Evolutionary conservation across 768 basidiomycete species (phyloP), one percentile per base, ranked within the genome.

Genomic region (Gloeopeniophorella convolvens): DNA sequence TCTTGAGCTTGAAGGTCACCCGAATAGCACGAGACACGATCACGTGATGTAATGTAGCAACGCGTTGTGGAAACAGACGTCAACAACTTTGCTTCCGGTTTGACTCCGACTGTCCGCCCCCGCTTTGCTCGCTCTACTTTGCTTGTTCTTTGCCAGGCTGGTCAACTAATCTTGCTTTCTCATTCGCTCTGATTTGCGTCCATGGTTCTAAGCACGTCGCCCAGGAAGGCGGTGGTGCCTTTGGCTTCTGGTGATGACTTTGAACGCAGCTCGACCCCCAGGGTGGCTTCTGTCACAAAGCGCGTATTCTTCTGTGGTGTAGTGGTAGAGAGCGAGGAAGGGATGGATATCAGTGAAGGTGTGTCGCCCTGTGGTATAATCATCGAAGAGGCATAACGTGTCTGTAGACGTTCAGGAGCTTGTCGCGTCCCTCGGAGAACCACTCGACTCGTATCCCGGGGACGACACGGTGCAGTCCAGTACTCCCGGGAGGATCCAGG

Each of bases 251-350:
- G 83, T 36, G 80, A 86, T 54, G 82, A 80, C 58, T 61, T 71
- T 23, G 71, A 74, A 37, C 70, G 59, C 43, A 54, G 48, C 39
- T 55, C 67, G 26, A 68, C 65, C 28, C 67, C 76, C 34, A 65
- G 67, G 15, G 63, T 60, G 9, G 61, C 68, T 27, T 65, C 69
- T 43, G 59, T 79, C 55, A 93, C 85, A 5, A 83, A 77, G 64
- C 85, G 92, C 63, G 87, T 84, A 21, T 95, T 94, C 66, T 86
- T 86, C 63, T 89, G 87, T 62, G 89, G 88, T 36, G 87, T 95
- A 16, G 88, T 95, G 12, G 83, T 95, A 26, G 91, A 96, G 68
- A 82, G 81, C 44, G 84, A 85, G 56, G 75, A 78, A 56, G 85
- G 84, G 5, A 77, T 72, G 58, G 74, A 79, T 50, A 74, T 88